Base-by-base conservation (phyloP, 2,329 filamentous ascomycete species). In the Alternaria infectoria region DNA sequence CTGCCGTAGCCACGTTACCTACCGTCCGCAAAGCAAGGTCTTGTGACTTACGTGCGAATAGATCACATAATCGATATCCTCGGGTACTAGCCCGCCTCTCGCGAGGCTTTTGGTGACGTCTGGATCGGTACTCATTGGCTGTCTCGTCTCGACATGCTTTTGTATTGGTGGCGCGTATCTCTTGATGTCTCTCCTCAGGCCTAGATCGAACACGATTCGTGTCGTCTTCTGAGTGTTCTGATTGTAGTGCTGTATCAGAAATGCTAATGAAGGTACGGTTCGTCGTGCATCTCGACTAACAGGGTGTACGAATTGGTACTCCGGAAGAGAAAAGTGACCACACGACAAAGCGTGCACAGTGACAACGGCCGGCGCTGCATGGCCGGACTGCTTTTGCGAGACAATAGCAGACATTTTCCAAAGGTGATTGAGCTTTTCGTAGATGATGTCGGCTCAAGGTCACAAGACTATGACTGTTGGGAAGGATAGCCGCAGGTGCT, bases 181-280 rank as follows among this genome's bases (percentile, higher is more conserved):
- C 15, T 72, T 72, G 6, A 82, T 65, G 32, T 85, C 79, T 54
- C 81, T 78, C 56, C 85, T 83, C 28, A 88, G 70, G 1, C 86
- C 86, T 0, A 88, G 78, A 62, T 88, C 86, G 69, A 88, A 88
- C 40, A 88, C 75, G 6, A 87, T 79, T 57, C 71, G 78, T 65
- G 75, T 78, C 2, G 69, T 66, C 25, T 77, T 77, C 5, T 76
- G 75, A 6, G 77, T 77, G 17, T 73, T 70, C 19, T 71, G 72
- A 5, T 81, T 76, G 3, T 77, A 75, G 68, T 87, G 86, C n/a
- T 81, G 82, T 44, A 88, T 81, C 4, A 88, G 79, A 64, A 88
- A 88, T 0, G 82, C 81, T 6, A 88, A 77, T 0, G 85, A 88
- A 0, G 86, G 86, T 0, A 87, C 86, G 1, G 82, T 85, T 23